Conservation (phyloP, 2,329 filamentous ascomycete species). For the Aspergillus pseudoglaucus region DNA sequence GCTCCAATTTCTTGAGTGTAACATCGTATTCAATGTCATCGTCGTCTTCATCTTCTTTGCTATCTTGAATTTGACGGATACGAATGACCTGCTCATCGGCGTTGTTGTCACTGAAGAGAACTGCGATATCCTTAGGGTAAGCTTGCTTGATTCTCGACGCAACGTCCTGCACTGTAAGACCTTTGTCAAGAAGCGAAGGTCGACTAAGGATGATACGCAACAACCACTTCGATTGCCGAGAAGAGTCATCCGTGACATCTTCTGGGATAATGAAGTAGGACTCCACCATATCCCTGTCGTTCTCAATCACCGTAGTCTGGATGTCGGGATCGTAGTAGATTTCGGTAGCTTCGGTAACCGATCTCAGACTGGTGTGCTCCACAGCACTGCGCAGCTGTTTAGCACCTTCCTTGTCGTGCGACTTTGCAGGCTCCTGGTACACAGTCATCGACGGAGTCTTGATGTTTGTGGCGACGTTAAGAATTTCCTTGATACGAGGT, state of each 20-base stretch:
- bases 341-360: constrained; percentile 84
- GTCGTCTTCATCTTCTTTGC: constrained; percentile 68
- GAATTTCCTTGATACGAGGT: constrained; percentile 97
- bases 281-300: constrained; percentile 89
- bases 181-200: constrained; percentile 87
- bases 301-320: constrained; percentile 73
- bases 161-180: constrained; percentile 83
- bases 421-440: constrained; percentile 60
- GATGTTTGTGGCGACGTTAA: constrained; percentile 95
- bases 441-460: constrained; percentile 98
- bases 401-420: constrained; percentile 66
- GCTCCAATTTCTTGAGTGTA: constrained; percentile 85
- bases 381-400: constrained; percentile 83
- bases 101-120: constrained; percentile 98
- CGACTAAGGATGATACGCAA: constrained; percentile 89
- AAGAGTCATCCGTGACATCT: constrained; percentile 59
- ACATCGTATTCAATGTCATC: constrained; percentile 76
- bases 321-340: constrained; percentile 97
- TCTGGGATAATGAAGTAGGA: constrained; percentile 94
- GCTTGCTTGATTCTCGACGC: constrained; percentile 82
- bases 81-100: constrained; percentile 92
- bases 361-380: constrained; percentile 89
- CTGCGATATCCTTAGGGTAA: constrained; percentile 75
- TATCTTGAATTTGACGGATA: constrained; percentile 68
- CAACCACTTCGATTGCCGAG: constrained; percentile 82